Base-by-base conservation (phyloP, 305 asterid genomes). In the Fraxinus nigra region DNA sequence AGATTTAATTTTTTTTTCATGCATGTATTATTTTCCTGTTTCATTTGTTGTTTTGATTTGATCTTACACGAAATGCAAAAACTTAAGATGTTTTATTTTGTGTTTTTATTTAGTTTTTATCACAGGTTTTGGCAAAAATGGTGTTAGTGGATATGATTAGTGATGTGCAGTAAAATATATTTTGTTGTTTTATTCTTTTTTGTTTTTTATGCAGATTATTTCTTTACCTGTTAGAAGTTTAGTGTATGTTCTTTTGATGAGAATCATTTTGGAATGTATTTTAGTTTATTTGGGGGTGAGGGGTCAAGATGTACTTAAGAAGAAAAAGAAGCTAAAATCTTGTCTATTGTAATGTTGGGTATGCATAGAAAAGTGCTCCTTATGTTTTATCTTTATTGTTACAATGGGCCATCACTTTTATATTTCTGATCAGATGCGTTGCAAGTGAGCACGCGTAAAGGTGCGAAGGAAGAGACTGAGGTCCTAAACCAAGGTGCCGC, bases 391-490 rank as follows among this genome's bases (percentile, higher is more conserved):
- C 75, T 76, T 78, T 18, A 9, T 69, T 40, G 75, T 72, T 59
- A 61, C 75, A 48, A 28, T 72, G 72, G 28, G 38, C 6, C 6
- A 54, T 72, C 38, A 28, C 78, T 54, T 37, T 35, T 10, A 5
- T 14, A 40, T 59, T 56, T 80, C 73, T 79, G 76, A 74, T 77
- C 59, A 88, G 92, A 84, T 82, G 61, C 72, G 59, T 72, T 38
- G 4, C 80, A 38, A 82, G 84, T 48, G 20, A 72, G 81, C 26
- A 84, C 78, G 7, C 79, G 73, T 46, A 83, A 79, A 79, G 38
- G 32, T 73, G 86, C 59, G 83, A 85, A 89, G 46, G 91, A 87
- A 79, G 87, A 83, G 11, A 30, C 72, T 16, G 69, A 80, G 18
- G 75, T 65, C 59, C 85, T 61, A 75, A 86, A 80, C 43, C 88